Evolutionary conservation across 2,329 filamentous ascomycete species (phyloP).

Genomic region (Capronia coronata): DNA sequence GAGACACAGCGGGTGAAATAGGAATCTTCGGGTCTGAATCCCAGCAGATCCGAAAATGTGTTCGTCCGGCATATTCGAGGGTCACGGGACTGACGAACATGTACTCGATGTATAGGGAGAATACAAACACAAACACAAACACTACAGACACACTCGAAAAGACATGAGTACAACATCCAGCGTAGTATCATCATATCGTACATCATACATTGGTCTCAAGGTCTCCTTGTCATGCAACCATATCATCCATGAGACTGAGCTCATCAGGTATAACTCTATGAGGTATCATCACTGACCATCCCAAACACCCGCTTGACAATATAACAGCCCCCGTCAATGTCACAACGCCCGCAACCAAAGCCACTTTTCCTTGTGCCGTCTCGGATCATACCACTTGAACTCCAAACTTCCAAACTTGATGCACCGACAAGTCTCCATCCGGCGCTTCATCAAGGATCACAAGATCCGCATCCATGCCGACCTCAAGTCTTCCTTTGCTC

Average conservation of each 20-base stretch:
- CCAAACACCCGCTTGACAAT: background rate
- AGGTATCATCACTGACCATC: background rate
- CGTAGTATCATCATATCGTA: background rate
- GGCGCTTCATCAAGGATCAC: conserved; percentile 55
- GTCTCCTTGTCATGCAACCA: background rate
- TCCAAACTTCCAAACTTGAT: conserved; percentile 77
- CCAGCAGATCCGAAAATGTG: background rate
- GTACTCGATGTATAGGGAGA: background rate
- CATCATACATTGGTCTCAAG: background rate
- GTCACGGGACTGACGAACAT: too few species aligned
- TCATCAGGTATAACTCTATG: background rate
- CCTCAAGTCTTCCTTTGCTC: conserved; percentile 59
- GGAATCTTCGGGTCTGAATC: background rate
- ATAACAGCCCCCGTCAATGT: background rate
- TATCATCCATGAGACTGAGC: background rate
- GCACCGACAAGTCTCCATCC: conserved; percentile 54
- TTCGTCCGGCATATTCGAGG: background rate
- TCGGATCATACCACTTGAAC: conserved; percentile 18
- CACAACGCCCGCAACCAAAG: background rate
- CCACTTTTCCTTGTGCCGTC: background rate
- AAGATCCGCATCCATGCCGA: conserved; percentile 62
- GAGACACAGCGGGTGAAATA: conserved; percentile 13
- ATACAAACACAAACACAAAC: too few species aligned
- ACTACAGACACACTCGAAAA: too few species aligned
- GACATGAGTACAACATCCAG: background rate